Base-by-base conservation (phyloP, 352 stramenopile species). In the Phytophthora megakarya region DNA sequence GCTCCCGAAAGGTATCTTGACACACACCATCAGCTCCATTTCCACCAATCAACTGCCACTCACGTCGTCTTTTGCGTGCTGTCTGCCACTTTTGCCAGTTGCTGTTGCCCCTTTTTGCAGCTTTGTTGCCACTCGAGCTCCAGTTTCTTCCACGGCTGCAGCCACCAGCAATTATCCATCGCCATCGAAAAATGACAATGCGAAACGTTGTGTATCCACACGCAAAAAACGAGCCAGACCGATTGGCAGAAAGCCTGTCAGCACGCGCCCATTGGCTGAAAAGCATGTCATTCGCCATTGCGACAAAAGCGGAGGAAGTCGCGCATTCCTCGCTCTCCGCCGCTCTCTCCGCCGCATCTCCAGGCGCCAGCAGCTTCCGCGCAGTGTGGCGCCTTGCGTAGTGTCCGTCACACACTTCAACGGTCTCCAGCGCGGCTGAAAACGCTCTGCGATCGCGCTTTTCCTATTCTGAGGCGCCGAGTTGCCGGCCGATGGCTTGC, bases 41-140 rank as follows among this genome's bases (percentile, higher is more conserved):
- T 11, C 30, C 30, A 35, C 8, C 10, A 35, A 45, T n/a, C n/a
- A n/a, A n/a, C n/a, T n/a, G n/a, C n/a, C n/a, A 59, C 80, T 22
- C 52, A 93, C 84, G 81, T 88, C 15, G 79, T 90, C 59, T 90
- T 92, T 60, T 93, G 84, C 28, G 90, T 52, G 43, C 73, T 83
- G 45, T 93, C 84, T 8, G 84, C 79, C 15, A 90, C 65, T 66
- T 88, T 89, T 21, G 56, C 64, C 33, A 93, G 73, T 18, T 92
- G 78, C 52, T 86, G 69, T 64, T 93, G 79, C 1, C 75, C 84
- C 13, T 68, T 67, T 7, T 61, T 52, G 33, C 59, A 78, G n/a
- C 56, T 43, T n/a, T 60, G 64, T 38, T 84, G 73, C 84, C 85
- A 93, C 55, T 92, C 80, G 9, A 69, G 62, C 25, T 89, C 80